Percentiles rank a stretch among this genome's conserved stretches.
Evolutionary conservation across 2,329 filamentous ascomycete genomes (phyloP).

Genomic region (Claviceps maximensis): DNA sequence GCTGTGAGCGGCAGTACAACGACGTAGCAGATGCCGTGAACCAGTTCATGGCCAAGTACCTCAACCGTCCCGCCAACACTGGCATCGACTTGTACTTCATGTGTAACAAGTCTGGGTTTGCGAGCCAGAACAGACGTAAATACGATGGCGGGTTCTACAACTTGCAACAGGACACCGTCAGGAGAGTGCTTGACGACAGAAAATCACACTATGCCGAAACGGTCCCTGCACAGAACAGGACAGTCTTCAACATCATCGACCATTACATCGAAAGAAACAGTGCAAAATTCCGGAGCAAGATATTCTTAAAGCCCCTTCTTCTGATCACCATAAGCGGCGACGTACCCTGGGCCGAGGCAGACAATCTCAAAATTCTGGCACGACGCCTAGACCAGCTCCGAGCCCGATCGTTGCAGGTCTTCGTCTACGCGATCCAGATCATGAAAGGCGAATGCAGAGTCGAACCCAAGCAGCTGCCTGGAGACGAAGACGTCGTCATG

Average conservation of each 20-base stretch:
- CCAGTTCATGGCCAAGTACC: conserved; percentile 71
- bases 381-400: too few relatives aligned
- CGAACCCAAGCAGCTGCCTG: too few relatives aligned
- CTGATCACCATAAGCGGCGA: background rate
- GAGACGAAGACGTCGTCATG: too few relatives aligned
- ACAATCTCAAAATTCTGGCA: too few relatives aligned
- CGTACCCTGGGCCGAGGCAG: too few relatives aligned
- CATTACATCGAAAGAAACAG: background rate
- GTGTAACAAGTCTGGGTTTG: conserved; percentile 44
- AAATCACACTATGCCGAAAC: background rate
- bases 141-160: conserved; percentile 48
- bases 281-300: background rate
- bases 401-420: too few relatives aligned
- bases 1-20: conserved; percentile 64
- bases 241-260: background rate
- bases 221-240: background rate
- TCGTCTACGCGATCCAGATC: too few relatives aligned
- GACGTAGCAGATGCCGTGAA: conserved; percentile 59
- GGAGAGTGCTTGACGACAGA: background rate
- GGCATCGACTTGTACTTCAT: conserved; percentile 89
- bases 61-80: conserved; percentile 61
- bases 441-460: too few relatives aligned
- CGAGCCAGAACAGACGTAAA: conserved; percentile 22
- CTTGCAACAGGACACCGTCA: conserved; percentile 25
- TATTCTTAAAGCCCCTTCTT: background rate